Evolutionary conservation across 495 filamentous ascomycete species (phyloP), one percentile per base, ranked within the genome.

Genomic region (Xylaria bambusicola): DNA sequence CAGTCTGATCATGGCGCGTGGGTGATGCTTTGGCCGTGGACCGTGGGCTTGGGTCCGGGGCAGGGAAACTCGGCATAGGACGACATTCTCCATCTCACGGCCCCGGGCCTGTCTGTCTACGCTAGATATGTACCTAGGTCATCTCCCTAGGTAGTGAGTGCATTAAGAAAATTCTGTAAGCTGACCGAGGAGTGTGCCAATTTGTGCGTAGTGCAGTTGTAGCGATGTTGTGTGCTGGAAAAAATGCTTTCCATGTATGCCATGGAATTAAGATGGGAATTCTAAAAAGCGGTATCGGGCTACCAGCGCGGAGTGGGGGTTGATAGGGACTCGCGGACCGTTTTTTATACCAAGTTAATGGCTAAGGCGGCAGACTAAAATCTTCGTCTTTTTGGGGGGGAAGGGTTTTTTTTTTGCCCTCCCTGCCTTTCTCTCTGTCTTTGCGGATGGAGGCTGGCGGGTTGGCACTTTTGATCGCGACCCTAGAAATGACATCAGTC

Each of bases 221-320:
- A n/a, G n/a, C n/a, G n/a, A n/a, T n/a, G n/a, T n/a, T n/a, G n/a
- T n/a, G n/a, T n/a, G n/a, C n/a, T n/a, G n/a, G n/a, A n/a, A n/a
- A n/a, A n/a, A n/a, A n/a, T n/a, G n/a, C n/a, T n/a, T n/a, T n/a
- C n/a, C n/a, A n/a, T n/a, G 23, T 26, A 63, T 62, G 58, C 63
- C 48, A 66, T 63, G 36, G 41, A 44, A 20, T 13, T 13, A 13
- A 23, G 51, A 44, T 42, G 51, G 51, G 23, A 53, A 53, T 54
- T 54, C 38, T 38, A 31, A 54, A 54, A 54, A 44, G 26, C 52
- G 21, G 24, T 42, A 23, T 42, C 15, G 17, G n/a, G 18, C 36
- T 13, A 23, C 42, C 21, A 53, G 35, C 51, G 51, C 51, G 35
- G n/a, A 41, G 51, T 53, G 51, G 51, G 42, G 23, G 21, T 29